Evolutionary conservation across 106 monocot species (phyloP), one percentile per base, ranked within the genome.

Genomic region (Cymbidium sinense): DNA sequence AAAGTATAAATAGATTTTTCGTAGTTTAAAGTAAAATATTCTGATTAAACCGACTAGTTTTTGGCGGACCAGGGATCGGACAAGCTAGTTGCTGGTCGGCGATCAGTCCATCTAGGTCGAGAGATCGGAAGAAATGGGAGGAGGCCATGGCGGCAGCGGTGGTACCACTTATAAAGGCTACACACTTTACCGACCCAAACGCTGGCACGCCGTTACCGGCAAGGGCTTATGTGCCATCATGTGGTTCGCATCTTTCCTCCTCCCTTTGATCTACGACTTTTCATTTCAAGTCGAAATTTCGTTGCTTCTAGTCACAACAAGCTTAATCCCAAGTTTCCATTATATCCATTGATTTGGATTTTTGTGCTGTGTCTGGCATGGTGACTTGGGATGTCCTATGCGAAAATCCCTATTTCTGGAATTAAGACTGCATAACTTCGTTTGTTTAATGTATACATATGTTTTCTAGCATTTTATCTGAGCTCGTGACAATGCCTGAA

Each of bases 151-250:
- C 34, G 71, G 71, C 18, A 71, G 84, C 50, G 75, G 62, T 15
- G 71, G 79, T 39, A 76, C 72, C 39, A 79, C 82, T 33, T 77
- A 82, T 73, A 85, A 76, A 67, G 82, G 82, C 25, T 88, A 82
- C 79, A 79, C 82, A 37, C 84, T 84, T 54, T 76, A 77, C 44
- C 70, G 58, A 47, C 81, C 84, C 28, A 84, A 84, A 75, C 81
- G 87, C 30, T 88, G 87, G 87, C 87, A 88, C 51, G 76, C 76
- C 79, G 82, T 82, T 54, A 84, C 87, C 51, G 87, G 87, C 37
- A 88, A 88, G 76, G 87, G 87, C 34, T 67, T 88, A 29, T 88
- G 87, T 76, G 87, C 84, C 69, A 76, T 88, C 77, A 88, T 88
- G 87, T 88, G 87, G 87, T 88, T 77, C 29, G 43, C 43, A 17